Percentiles rank a stretch among this genome's conserved stretches.
Evolutionary conservation across 345 rosid genomes (phyloP).

Genomic region (Eucalyptus viminalis): DNA sequence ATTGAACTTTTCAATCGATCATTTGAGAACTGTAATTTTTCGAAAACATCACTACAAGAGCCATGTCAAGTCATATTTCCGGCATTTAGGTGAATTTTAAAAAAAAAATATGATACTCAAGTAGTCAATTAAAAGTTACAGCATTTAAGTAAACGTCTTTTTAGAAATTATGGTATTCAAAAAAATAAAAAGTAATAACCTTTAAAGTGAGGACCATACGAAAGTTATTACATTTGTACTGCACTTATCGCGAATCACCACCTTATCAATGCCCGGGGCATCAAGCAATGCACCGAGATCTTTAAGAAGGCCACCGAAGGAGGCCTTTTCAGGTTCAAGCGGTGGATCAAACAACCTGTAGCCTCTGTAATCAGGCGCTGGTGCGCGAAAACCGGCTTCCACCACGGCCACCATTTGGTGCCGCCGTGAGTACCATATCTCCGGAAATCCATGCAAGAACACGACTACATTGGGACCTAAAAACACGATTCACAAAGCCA

Average conservation of each 20-base stretch:
- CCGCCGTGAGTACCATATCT: conserved; percentile 53
- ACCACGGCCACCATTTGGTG: conserved; percentile 40
- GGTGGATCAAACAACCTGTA: conserved; percentile 38
- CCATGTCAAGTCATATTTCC: no score
- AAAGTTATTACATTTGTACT: no score
- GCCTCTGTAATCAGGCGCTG: conserved; percentile 38
- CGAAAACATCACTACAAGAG: no score
- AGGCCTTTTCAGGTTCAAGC: conserved; percentile 25
- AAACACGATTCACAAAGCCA: not conserved
- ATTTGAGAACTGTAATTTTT: no score
- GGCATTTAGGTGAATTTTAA: no score
- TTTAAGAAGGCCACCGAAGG: conserved; percentile 3
- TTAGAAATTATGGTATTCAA: no score
- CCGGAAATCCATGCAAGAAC: conserved; percentile 47
- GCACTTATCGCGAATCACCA: not conserved
- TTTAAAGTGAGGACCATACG: fast-evolving
- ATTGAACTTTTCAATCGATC: no score
- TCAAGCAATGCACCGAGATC: conserved; percentile 31
- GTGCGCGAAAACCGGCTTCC: conserved; percentile 20
- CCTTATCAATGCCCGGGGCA: conserved; percentile 19
- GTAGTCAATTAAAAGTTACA: no score
- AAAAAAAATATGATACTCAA: no score
- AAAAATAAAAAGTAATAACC: no score
- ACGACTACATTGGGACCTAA: conserved; percentile 21
- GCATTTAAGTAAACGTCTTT: no score